These are phyloP conservation scores for Aspergillus steynii DNA, from an alignment of 495 filamentous ascomycete species.

Conservation along the genomic window DNA sequence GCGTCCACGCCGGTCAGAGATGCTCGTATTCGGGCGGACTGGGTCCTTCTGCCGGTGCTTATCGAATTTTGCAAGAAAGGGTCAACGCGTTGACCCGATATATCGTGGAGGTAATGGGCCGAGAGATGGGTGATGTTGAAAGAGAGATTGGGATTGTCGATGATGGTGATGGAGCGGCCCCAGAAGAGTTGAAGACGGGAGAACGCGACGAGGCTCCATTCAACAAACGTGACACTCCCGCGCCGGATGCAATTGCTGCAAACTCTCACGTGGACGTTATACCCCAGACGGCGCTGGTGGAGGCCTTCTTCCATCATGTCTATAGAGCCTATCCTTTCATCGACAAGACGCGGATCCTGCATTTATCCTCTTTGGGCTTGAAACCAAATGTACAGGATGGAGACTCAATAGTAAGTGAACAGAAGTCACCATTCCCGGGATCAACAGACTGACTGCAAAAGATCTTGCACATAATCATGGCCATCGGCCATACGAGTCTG, in stretches of 20 bases:
- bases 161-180: neutral
- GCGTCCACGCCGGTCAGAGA: slow-evolving; percentile 2
- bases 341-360: neutral
- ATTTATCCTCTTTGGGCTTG: too few relatives aligned
- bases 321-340: slow-evolving; percentile 8
- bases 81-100: neutral
- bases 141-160: neutral
- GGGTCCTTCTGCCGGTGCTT: neutral
- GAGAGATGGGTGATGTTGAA: neutral
- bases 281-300: neutral
- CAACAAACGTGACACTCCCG: too few relatives aligned
- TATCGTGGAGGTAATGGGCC: neutral
- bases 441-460: neutral
- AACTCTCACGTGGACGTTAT: too few relatives aligned
- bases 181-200: neutral
- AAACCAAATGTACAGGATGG: neutral
- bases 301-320: slow-evolving; percentile 10
- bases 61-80: neutral
- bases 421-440: neutral
- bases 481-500: slow-evolving; percentile 4
- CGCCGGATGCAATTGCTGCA: too few relatives aligned
- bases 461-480: slow-evolving; percentile 4
- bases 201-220: neutral
- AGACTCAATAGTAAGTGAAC: neutral
- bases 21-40: slow-evolving; percentile 3